A percentile compares a stretch with the other conserved stretches of the same genome.
Conservation (phyloP, 768 basidiomycete genomes). For the Suillus lakei region DNA sequence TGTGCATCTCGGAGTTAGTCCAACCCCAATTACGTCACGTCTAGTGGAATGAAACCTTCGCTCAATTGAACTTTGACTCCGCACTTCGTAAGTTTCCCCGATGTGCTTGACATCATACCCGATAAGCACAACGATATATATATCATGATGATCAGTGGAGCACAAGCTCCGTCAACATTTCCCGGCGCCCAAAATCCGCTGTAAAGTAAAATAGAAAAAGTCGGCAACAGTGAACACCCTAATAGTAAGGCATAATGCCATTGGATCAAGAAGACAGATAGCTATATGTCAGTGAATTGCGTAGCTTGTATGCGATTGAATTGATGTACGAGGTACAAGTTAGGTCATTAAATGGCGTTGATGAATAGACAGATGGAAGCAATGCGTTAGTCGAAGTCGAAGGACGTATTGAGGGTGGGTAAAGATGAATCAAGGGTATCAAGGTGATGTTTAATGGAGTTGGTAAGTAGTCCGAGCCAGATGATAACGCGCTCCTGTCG, state of each 20-base stretch:
- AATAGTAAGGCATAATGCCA: constrained; percentile 1
- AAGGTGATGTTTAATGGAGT: constrained; percentile 22
- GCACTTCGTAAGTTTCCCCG: constrained; percentile 4
- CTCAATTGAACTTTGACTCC: constrained; percentile 7
- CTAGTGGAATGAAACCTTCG: constrained; percentile 26
- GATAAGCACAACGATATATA: constrained; percentile 10
- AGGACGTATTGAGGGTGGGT: constrained; percentile 24
- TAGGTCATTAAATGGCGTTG: constrained; percentile 29
- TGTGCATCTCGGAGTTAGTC: neutral
- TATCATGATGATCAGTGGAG: constrained; percentile 10
- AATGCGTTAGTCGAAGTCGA: constrained; percentile 19
- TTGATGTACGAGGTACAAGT: constrained; percentile 32
- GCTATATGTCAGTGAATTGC: constrained; percentile 11
- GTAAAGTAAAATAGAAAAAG: neutral
- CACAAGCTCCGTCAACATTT: constrained; percentile 13
- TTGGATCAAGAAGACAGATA: constrained; percentile 15
- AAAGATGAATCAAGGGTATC: constrained; percentile 41
- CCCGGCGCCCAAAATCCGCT: constrained; percentile 15
- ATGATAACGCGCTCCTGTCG: constrained; percentile 11
- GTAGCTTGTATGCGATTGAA: constrained; percentile 10
- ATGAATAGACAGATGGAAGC: constrained; percentile 16
- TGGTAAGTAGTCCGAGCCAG: constrained; percentile 15
- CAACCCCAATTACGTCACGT: constrained; percentile 31
- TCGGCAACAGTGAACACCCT: constrained; percentile 2
- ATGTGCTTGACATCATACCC: neutral